phyloP scores from a whole-genome alignment of 2,329 filamentous ascomycete genomes.

The Penicillium crustosum region DNA sequence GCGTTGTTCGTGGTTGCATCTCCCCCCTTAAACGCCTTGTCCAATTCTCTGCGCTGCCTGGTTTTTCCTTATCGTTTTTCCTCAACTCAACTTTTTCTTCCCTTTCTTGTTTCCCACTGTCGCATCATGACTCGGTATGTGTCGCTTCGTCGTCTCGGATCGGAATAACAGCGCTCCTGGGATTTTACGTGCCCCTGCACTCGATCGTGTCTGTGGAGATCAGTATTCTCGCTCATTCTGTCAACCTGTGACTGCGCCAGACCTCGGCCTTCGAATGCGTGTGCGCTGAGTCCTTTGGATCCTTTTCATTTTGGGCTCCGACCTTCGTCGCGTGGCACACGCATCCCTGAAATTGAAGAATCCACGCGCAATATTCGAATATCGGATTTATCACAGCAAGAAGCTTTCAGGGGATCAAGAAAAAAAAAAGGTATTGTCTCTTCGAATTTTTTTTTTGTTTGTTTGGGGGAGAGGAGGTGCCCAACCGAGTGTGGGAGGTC shows the following conservation, averaged over 20 bases:
- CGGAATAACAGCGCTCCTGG: constrained; percentile 9
- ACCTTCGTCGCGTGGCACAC: not conserved
- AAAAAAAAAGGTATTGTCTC: not conserved
- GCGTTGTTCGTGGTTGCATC: constrained; percentile 10
- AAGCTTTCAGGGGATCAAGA: not conserved
- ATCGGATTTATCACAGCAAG: not conserved
- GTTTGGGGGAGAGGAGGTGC: not conserved
- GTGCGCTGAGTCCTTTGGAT: no score
- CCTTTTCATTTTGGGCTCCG: not conserved
- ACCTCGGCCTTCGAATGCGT: not conserved
- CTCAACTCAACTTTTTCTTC: not conserved
- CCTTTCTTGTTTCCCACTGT: not conserved
- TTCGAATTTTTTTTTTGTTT: not conserved
- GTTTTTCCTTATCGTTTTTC: not conserved
- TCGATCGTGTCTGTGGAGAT: not conserved
- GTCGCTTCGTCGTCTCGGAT: not conserved
- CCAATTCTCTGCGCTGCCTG: not conserved
- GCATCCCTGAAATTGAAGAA: not conserved
- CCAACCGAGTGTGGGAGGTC: constrained; percentile 1
- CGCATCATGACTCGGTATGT: constrained; percentile 18
- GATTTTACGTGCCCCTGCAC: constrained; percentile 1
- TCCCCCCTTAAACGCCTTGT: constrained; percentile 2
- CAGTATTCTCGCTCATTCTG: not conserved
- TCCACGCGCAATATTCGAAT: not conserved
- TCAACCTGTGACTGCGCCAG: not conserved